Base-by-base conservation (phyloP, 352 stramenopile species). In the Phytophthora capsici region DNA sequence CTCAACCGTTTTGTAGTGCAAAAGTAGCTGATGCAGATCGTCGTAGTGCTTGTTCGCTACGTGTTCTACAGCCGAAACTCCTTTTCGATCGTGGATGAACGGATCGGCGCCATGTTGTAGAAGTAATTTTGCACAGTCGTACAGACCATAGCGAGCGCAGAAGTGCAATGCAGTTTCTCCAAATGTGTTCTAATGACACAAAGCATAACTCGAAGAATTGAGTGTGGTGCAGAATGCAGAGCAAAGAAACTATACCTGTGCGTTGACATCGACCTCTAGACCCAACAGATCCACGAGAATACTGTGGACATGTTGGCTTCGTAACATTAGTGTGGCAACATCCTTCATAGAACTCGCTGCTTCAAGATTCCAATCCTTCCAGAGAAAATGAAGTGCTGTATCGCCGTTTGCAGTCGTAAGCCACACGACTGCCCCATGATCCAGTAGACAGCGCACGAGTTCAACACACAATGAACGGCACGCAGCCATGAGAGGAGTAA, bases 401-500 rank as follows among this genome's bases (percentile, higher is more conserved):
- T 94, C 82, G 13, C 84, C 82, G 44, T 91, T 91, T 0, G 77
- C 84, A 19, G 80, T 93, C 40, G 59, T 47, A 3, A 91, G 56
- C 45, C 85, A 71, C 40, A 82, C 71, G 6, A 66, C 75, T 3
- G 84, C 80, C 2, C 69, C 81, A 46, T 86, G 71, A 1, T 83
- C 71, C 7, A 94, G 49, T 1, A 94, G 55, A 19, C 63, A 73
- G 0, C 9, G 26, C 16, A 84, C 79, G 40, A 94, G 59, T 2
- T 89, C 77, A 10, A 85, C 71, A 43, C 73, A 63, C 49, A 87
- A 69, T 6, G 74, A 66, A 0, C 71, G 69, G 28, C 84, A 91
- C 3, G 86, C 86, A 14, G 65, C 75, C 86, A 94, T 94, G 3
- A 94, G 63, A 4, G 86, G 86, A 9, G 82, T 90, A 25, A 86